Conservation (phyloP, 73 alveolate genomes). For the Blepharisma japonicum region DNA sequence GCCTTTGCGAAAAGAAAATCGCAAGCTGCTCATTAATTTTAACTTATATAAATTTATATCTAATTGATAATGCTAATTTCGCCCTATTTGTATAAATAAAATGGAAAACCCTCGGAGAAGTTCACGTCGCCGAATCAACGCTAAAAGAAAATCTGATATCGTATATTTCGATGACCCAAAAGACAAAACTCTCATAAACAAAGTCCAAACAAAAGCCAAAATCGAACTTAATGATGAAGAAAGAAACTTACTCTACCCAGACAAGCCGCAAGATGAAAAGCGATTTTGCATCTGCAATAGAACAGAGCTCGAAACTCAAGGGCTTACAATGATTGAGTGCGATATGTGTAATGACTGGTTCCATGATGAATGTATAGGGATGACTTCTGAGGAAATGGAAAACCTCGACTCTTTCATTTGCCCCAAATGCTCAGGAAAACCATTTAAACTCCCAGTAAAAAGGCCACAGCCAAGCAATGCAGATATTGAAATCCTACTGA, state of each 20-base stretch:
- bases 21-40: too few species aligned
- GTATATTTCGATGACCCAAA: constrained; percentile 21
- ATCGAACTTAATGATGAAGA: constrained; percentile 21
- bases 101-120: constrained; percentile 18
- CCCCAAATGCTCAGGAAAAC: neutral
- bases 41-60: too few species aligned
- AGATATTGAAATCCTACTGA: neutral
- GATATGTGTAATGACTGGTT: constrained; percentile 12
- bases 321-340: constrained; percentile 15
- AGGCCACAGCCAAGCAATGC: neutral
- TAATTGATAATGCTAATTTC: too few species aligned
- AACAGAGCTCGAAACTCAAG: constrained; percentile 11
- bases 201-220: too few species aligned
- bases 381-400: constrained; percentile 18
- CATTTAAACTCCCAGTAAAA: neutral
- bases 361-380: constrained; percentile 16
- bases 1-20: too few species aligned
- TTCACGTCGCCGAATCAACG: constrained; percentile 19
- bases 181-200: too few species aligned
- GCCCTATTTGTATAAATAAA: neutral
- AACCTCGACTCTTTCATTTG: neutral
- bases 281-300: constrained; percentile 26
- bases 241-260: constrained; percentile 13
- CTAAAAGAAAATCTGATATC: constrained; percentile 15
- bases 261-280: constrained; percentile 8